These are phyloP conservation scores for Aurantiochytrium sp. DNA, from an alignment of 108 stramenopile species.

Conservation along the genomic window DNA sequence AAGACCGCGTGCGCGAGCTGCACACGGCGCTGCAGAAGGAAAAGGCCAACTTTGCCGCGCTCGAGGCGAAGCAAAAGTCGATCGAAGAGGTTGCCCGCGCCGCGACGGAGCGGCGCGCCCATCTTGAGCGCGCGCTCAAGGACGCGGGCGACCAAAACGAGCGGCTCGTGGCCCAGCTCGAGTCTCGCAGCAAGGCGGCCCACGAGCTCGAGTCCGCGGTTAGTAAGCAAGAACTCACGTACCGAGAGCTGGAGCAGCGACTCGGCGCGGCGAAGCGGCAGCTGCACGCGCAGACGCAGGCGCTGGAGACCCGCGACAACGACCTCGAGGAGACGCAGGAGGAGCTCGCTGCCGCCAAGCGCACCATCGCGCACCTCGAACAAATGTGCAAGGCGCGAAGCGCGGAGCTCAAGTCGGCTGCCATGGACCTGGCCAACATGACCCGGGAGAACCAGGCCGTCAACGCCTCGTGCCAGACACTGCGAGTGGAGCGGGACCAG, in stretches of 20 bases:
- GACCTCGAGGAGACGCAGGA: neutral
- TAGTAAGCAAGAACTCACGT: neutral
- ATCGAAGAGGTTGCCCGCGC: neutral
- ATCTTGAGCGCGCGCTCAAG: constrained; percentile 12
- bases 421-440: constrained; percentile 8
- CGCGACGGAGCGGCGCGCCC: neutral
- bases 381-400: neutral
- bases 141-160: neutral
- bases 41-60: neutral
- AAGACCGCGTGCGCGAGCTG: neutral
- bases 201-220: neutral
- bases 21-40: neutral
- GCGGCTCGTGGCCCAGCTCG: neutral
- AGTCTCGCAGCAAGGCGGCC: neutral
- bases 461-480: neutral
- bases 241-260: constrained; percentile 8
- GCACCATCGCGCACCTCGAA: neutral
- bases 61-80: neutral
- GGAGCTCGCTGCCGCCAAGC: neutral
- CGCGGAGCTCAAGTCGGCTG: neutral
- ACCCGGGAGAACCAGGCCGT: constrained; percentile 22
- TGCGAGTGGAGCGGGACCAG: constrained; percentile 21
- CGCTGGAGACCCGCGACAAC: neutral
- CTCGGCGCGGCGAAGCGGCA: constrained; percentile 15
- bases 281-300: neutral